Percentiles rank a stretch among this genome's conserved stretches.
Evolutionary conservation across 2,329 filamentous ascomycete species (phyloP).

Genomic region (Ciborinia camelliae): DNA sequence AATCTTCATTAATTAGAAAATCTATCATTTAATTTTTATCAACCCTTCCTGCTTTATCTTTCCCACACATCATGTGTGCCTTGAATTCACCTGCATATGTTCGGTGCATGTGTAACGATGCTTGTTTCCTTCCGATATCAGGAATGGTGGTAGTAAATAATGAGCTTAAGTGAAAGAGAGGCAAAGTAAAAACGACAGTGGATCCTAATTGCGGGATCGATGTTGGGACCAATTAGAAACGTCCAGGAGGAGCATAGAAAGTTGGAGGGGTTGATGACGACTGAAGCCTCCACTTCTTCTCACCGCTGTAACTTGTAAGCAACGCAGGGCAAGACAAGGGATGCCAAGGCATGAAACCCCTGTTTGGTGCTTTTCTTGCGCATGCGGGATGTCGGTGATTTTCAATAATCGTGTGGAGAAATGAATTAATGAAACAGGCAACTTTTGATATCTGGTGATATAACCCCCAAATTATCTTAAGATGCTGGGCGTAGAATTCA

Average conservation of each 20-base stretch:
- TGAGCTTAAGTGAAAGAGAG: conserved; percentile 9
- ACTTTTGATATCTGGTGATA: conserved; percentile 1
- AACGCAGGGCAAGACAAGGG: conserved; percentile 13
- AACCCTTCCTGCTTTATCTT: background rate
- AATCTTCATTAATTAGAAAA: background rate
- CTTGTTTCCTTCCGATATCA: background rate
- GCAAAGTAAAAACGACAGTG: background rate
- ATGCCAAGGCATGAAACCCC: conserved; percentile 11
- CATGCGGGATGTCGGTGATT: background rate
- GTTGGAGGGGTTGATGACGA: conserved; percentile 3
- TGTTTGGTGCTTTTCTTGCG: background rate
- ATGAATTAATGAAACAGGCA: conserved; percentile 1
- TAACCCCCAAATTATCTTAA: background rate
- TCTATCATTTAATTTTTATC: background rate
- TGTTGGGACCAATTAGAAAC: conserved; percentile 1
- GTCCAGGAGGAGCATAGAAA: background rate
- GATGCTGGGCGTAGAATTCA: background rate
- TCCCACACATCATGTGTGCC: background rate
- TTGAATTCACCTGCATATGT: background rate
- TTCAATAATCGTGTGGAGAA: conserved; percentile 1
- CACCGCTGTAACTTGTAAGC: conserved; percentile 20
- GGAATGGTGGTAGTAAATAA: background rate
- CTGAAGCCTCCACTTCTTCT: conserved; percentile 17
- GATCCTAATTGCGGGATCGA: background rate
- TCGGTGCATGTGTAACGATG: background rate